phyloP scores from a whole-genome alignment of 176 grass and related monocot genomes.

The Saccharum officinarum region DNA sequence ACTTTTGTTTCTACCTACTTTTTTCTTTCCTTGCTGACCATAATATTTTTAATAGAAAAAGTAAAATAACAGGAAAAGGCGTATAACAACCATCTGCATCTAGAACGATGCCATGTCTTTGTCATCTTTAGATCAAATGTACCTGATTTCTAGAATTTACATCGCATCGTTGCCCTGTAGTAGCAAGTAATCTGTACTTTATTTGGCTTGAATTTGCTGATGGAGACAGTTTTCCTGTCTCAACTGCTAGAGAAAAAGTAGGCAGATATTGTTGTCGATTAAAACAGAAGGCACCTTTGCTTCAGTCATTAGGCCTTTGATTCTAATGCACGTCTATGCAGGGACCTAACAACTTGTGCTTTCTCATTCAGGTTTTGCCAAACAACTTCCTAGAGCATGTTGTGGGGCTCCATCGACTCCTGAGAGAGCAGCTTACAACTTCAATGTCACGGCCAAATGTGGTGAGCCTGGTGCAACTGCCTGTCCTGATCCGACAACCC shows the following conservation, averaged over 20 bases:
- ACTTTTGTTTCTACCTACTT: slow-evolving; percentile 24
- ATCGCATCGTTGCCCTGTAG: not conserved
- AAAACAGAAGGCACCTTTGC: slow-evolving; percentile 17
- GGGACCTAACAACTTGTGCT: slow-evolving; percentile 25
- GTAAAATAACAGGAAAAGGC: not conserved
- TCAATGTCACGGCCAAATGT: slow-evolving; percentile 52
- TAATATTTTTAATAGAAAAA: not conserved
- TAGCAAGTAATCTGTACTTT: slow-evolving; percentile 11
- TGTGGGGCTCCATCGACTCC: slow-evolving; percentile 51
- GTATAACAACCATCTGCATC: slow-evolving; percentile 4
- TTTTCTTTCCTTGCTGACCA: slow-evolving; percentile 24
- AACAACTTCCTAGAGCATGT: slow-evolving; percentile 52
- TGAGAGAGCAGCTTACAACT: slow-evolving; percentile 58
- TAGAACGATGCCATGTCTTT: slow-evolving; percentile 3
- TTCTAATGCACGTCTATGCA: not conserved
- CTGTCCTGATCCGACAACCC: slow-evolving; percentile 49
- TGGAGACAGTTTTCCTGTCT: slow-evolving; percentile 21
- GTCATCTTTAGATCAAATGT: slow-evolving; percentile 26
- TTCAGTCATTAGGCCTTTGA: slow-evolving; percentile 17
- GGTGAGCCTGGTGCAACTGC: slow-evolving; percentile 54
- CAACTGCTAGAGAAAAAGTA: slow-evolving; percentile 7
- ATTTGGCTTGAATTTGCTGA: slow-evolving; percentile 24
- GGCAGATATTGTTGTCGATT: slow-evolving; percentile 22
- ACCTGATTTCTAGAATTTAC: slow-evolving; percentile 23
- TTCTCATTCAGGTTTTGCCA: slow-evolving; percentile 50